Conservation (phyloP, 1,284 basidiomycete species). For the Hymenochaete sp. region DNA sequence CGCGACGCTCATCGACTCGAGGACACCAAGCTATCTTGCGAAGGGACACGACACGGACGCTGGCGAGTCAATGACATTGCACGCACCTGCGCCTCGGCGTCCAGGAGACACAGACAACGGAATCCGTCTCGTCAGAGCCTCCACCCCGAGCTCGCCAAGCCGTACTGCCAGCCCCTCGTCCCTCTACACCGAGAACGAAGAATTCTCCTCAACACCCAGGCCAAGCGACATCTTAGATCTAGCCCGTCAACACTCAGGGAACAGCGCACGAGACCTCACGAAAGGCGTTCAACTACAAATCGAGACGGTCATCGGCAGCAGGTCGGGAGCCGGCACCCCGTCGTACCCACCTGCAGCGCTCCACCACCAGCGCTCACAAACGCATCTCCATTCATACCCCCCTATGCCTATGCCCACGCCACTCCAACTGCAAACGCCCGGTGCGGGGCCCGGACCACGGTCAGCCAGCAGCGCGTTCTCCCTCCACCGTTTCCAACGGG, state of each 20-base stretch:
- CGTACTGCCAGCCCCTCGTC: background rate
- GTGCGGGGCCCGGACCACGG: constrained; percentile 6
- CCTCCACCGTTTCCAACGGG: constrained; percentile 10
- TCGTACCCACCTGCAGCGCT: background rate
- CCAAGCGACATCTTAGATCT: constrained; percentile 6
- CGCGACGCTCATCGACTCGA: constrained; percentile 5
- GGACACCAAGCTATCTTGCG: background rate
- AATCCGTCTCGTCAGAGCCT: too few relatives aligned
- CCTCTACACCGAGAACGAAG: background rate
- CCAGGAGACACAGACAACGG: too few relatives aligned
- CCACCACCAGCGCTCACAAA: background rate
- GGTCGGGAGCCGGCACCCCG: background rate
- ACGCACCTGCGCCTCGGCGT: constrained; percentile 6
- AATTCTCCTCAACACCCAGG: constrained; percentile 8
- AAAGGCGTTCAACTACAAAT: background rate
- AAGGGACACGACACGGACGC: background rate
- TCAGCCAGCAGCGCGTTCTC: background rate
- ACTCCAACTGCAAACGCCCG: constrained; percentile 1
- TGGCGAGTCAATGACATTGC: constrained; percentile 5
- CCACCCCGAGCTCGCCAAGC: background rate
- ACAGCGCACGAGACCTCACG: background rate
- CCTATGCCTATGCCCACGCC: background rate
- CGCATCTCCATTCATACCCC: too few relatives aligned
- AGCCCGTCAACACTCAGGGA: constrained; percentile 6
- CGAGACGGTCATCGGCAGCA: background rate